Conservation (phyloP, 2,329 filamentous ascomycete species). For the Cercospora zeina region DNA sequence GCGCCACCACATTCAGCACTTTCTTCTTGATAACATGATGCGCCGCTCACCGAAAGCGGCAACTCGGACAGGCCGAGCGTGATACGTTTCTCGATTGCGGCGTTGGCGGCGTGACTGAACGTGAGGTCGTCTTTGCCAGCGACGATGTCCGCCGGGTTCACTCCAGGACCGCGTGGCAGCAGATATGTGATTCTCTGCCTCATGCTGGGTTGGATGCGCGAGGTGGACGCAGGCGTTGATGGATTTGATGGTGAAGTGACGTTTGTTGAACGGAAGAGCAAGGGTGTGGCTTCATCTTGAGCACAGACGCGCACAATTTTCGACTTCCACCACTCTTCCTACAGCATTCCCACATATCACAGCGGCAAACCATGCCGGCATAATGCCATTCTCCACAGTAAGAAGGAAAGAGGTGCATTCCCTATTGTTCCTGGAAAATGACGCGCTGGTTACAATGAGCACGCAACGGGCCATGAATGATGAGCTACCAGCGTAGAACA, state of each 20-base stretch:
- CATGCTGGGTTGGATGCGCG: conserved; percentile 51
- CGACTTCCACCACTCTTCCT: no score
- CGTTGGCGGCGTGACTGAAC: conserved; percentile 59
- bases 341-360: no score
- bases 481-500: no score
- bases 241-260: neutral
- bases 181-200: conserved; percentile 75
- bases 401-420: no score
- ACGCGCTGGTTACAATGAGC: no score
- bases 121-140: conserved; percentile 57
- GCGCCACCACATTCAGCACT: conserved; percentile 15
- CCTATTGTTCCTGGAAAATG: no score
- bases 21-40: neutral
- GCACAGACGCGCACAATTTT: neutral
- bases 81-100: conserved; percentile 75
- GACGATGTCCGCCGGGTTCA: conserved; percentile 64
- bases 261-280: neutral
- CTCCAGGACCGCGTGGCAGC: conserved; percentile 61
- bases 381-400: no score
- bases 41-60: conserved; percentile 58
- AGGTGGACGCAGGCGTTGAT: neutral
- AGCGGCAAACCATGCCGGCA: no score
- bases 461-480: no score
- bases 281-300: neutral
- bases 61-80: conserved; percentile 74